Base-by-base conservation (phyloP, 2,329 filamentous ascomycete species). In the Sarocladiaceae sp. region DNA sequence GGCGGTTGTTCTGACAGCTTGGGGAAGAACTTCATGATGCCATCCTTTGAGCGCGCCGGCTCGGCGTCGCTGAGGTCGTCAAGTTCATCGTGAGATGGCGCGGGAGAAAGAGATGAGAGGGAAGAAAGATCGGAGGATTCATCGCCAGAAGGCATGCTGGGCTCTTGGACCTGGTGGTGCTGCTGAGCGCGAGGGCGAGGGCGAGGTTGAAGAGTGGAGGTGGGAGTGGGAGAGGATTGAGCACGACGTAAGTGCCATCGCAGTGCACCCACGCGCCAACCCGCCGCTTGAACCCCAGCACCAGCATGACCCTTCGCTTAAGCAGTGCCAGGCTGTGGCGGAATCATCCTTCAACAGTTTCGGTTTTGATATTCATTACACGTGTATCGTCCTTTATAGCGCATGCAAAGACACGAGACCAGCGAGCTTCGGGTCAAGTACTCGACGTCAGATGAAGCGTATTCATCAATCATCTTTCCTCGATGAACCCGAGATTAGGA, bases 11-110 rank as follows among this genome's bases (percentile, higher is more conserved):
- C 67, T 55, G 72, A 69, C 45, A 73, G 57, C 59, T 79, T 81
- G 52, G 77, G 69, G 65, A 83, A 83, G 74, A 82, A 84, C 66
- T 82, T 82, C 47, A 82, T 66, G 52, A 84, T 83, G 49, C 80
- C 78, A 16, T 52, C 71, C 61, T 78, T 74, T 47, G 65, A 63
- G 51, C 74, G 45, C 16, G 48, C 27, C 48, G 51, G 47, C 44
- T 52, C 54, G 26, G 50, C 47, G 37, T 60, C 56, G 44, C 47
- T 53, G 18, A 52, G 70, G 44, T 72, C 72, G 34, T 81, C 78
- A n/a, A 73, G 64, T 53, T 70, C 68, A 35, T 64, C 64, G 50
- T 70, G 68, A 9, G 66, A 69, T 15, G 67, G 67, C 42, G 59
- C 64, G 39, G 67, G 67, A 45, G 67, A 70, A 46, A 70, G 53